phyloP scores from a whole-genome alignment of 148 eudicot genomes.

The Gaultheria prostrata region DNA sequence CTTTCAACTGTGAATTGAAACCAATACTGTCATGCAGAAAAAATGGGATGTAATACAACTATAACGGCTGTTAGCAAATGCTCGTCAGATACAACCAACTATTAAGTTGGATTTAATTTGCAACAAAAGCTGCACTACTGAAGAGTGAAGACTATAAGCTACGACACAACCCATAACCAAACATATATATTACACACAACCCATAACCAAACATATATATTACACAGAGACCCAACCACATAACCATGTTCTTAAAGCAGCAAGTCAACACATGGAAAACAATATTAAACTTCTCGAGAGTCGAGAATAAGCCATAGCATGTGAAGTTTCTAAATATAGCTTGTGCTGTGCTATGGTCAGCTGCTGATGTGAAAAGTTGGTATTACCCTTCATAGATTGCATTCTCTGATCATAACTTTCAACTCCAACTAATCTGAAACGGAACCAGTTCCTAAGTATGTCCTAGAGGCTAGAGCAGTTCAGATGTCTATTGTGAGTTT shows the following conservation, averaged over 20 bases:
- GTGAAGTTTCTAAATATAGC: neutral
- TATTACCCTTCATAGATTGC: neutral
- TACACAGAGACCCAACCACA: neutral
- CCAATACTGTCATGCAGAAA: constrained; percentile 7
- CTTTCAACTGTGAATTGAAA: neutral
- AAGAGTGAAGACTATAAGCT: constrained; percentile 5
- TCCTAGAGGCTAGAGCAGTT: neutral
- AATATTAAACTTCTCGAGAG: neutral
- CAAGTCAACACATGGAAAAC: neutral
- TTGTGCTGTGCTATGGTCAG: neutral
- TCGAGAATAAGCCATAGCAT: neutral
- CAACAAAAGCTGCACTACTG: neutral
- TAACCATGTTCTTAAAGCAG: neutral
- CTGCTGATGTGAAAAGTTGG: neutral
- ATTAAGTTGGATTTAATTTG: neutral
- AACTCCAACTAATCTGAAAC: neutral
- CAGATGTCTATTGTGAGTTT: neutral
- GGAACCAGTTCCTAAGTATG: neutral
- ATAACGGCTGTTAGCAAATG: neutral
- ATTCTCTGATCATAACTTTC: neutral
- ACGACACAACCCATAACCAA: neutral
- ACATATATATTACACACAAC: neutral
- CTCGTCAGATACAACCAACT: neutral
- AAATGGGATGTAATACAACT: neutral
- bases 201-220: neutral